Evolutionary conservation across 1,284 basidiomycete species (phyloP).

Genomic region (Jaminaea rosea): DNA sequence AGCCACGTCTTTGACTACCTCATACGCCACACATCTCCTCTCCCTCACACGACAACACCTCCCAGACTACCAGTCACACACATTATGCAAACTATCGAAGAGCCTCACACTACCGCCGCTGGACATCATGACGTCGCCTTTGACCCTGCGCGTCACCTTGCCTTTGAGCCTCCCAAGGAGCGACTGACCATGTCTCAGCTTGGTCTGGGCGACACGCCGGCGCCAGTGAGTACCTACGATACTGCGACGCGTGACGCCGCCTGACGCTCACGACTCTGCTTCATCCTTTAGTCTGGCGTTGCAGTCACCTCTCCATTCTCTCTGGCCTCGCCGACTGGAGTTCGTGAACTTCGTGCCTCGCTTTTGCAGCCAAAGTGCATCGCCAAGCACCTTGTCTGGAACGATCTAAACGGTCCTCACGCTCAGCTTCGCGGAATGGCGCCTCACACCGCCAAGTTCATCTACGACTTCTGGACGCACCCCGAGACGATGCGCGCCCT

Average conservation of each 20-base stretch:
- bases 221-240: conserved; percentile 12
- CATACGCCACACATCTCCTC: no score
- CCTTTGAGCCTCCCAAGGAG: conserved; percentile 13
- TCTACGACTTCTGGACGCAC: conserved; percentile 20
- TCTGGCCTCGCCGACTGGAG: conserved; percentile 21
- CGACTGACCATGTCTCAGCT: conserved; percentile 20
- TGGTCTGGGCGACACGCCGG: conserved; percentile 9
- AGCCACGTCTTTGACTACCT: no score
- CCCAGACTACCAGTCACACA: no score
- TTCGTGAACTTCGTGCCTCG: conserved; percentile 24
- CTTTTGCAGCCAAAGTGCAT: conserved; percentile 17
- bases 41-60: no score
- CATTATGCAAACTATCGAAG: no score
- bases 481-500: conserved; percentile 23
- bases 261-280: neutral
- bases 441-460: conserved; percentile 7
- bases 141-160: conserved; percentile 25
- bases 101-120: no score
- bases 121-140: conserved; percentile 17
- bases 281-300: conserved; percentile 2
- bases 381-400: conserved; percentile 1
- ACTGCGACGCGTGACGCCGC: neutral
- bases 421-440: conserved; percentile 11
- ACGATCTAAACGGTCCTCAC: conserved; percentile 9
- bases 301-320: conserved; percentile 28